Base-by-base conservation (phyloP, 345 rosid genomes). In the Eucalyptus sp. region DNA sequence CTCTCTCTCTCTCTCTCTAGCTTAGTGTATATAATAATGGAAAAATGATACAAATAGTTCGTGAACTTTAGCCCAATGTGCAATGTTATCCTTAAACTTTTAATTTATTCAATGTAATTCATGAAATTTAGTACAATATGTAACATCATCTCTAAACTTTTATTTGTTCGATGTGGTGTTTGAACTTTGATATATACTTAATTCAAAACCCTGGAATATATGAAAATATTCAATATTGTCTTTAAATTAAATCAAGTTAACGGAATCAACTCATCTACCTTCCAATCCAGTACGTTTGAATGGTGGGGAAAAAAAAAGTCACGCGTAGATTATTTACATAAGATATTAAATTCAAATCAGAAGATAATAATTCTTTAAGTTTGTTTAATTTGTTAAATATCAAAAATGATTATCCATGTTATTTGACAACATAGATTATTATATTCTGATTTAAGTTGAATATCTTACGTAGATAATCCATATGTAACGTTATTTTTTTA, bases 71-170 rank as follows among this genome's bases (percentile, higher is more conserved):
- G 2, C 2, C 3, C 11, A 27, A 5, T 3, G 0, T 60, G 33
- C 15, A 60, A 60, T 13, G 0, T 60, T 29, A 2, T 6, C 0
- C 2, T 0, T 62, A 0, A 29, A 29, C 2, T 62, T 62, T 62
- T 62, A 62, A 12, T 62, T 62, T 62, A 8, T 62, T 62, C 0
- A 62, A 62, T 62, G 1, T 62, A 62, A 13, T 27, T 5, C 14
- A 0, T 60, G 1, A 25, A 60, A 25, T 60, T 60, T 7, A 60
- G n/a, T 52, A 52, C 25, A 52, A 52, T 52, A 4, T 52, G 25
- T 52, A 20, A 20, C 58, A 52, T 52, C 25, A 18, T 52, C 3
- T 8, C 58, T 52, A 20, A 52, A 60, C 66, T 25, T 60, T 60
- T 60, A 60, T 60, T 60, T 60, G 7, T 25, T 60, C 14, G 27